phyloP scores from a whole-genome alignment of 1,139 yeast genomes.

The Hansenula lynferdii region DNA sequence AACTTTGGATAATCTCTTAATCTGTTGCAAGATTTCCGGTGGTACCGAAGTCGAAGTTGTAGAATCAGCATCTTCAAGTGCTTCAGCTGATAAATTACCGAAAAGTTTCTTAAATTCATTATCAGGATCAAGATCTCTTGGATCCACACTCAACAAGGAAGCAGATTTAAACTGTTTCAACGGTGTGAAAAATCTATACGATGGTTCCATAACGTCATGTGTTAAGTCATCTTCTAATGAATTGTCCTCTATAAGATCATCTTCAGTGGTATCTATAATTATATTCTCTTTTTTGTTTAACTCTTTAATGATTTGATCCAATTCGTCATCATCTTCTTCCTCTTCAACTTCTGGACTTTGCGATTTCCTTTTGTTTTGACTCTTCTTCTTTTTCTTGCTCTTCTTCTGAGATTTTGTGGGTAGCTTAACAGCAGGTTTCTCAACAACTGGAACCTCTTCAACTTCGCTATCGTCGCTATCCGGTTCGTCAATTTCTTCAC shows the following conservation, averaged over 20 bases:
- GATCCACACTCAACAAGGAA: constrained; percentile 40
- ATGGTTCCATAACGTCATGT: constrained; percentile 31
- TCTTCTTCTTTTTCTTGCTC: constrained; percentile 16
- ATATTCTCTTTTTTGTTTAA: constrained; percentile 16
- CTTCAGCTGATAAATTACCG: constrained; percentile 66
- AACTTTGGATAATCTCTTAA: constrained; percentile 54
- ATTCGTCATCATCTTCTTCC: constrained; percentile 26
- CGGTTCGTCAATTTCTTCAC: constrained; percentile 10
- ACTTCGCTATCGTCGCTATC: constrained; percentile 9
- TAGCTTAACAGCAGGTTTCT: constrained; percentile 3
- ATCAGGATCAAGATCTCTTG: constrained; percentile 70
- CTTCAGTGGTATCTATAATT: constrained; percentile 15
- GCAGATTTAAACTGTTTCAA: constrained; percentile 35
- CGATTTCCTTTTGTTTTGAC: constrained; percentile 10
- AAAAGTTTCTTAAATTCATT: constrained; percentile 69
- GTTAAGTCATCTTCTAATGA: constrained; percentile 17
- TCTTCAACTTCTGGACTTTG: constrained; percentile 10
- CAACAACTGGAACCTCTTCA: constrained; percentile 6
- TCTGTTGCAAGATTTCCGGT: constrained; percentile 63
- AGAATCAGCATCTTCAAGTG: constrained; percentile 70
- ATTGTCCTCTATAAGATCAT: constrained; percentile 25
- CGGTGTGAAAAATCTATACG: constrained; percentile 42
- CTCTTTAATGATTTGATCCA: constrained; percentile 29
- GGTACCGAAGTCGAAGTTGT: constrained; percentile 46
- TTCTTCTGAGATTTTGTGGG: constrained; percentile 19